A percentile compares a stretch with the other conserved stretches of the same genome.
Evolutionary conservation across 2,329 filamentous ascomycete species (phyloP).

Genomic region (Botrytis paeoniae): DNA sequence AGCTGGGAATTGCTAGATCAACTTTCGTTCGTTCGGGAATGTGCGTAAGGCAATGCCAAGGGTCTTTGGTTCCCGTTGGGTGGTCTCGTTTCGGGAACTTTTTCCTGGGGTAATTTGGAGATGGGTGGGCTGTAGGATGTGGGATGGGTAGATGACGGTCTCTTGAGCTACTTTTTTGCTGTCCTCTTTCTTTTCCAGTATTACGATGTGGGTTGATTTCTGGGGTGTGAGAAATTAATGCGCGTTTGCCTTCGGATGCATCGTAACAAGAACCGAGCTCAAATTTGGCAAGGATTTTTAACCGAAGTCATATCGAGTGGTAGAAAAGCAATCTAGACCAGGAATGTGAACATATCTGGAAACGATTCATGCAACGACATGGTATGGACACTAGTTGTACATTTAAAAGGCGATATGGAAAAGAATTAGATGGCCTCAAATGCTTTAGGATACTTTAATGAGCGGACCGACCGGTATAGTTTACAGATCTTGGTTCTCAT

Average conservation of each 20-base stretch:
- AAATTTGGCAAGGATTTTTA: constrained; percentile 14
- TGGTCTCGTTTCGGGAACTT: constrained; percentile 17
- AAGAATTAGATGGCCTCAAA: neutral
- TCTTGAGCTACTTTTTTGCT: neutral
- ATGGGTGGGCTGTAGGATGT: neutral
- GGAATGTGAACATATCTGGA: neutral
- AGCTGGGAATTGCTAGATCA: constrained; percentile 17
- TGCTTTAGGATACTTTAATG: neutral
- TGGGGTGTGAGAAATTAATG: constrained; percentile 4
- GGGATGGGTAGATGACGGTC: constrained; percentile 12
- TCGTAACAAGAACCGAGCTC: constrained; percentile 10
- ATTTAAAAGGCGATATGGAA: neutral
- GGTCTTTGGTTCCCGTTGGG: constrained; percentile 10
- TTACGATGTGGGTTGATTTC: constrained; percentile 8
- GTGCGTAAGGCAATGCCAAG: constrained; percentile 20
- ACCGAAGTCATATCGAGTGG: neutral
- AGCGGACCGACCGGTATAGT: neutral
- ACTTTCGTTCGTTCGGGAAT: constrained; percentile 20
- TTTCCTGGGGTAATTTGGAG: constrained; percentile 15
- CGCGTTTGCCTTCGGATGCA: constrained; percentile 14
- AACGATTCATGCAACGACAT: constrained; percentile 8
- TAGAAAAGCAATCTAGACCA: neutral
- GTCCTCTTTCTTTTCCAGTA: constrained; percentile 9
- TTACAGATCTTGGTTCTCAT: neutral
- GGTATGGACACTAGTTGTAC: neutral